Conservation (phyloP, 176 grass and related monocot species). For the Typha latifolia region DNA sequence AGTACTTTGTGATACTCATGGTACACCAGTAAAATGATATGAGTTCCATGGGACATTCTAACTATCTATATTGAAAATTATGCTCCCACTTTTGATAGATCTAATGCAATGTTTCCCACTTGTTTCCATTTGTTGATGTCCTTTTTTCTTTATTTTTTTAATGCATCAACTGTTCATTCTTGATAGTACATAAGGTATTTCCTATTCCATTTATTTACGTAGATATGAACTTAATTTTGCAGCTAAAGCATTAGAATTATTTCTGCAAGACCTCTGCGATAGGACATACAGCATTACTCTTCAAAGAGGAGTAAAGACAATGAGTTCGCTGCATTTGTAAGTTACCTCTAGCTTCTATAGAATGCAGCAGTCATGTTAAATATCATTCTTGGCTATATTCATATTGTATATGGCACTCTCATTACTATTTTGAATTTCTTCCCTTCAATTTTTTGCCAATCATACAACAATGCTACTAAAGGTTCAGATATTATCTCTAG, state of each 20-base stretch:
- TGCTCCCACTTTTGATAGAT: no score
- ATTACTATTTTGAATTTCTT: not conserved
- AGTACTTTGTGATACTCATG: no score
- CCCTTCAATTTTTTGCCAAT: not conserved
- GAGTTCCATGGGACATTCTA: no score
- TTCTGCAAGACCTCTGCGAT: constrained; percentile 97
- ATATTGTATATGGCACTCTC: not conserved
- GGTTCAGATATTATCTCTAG: no score
- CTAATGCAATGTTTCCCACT: no score
- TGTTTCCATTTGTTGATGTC: not conserved
- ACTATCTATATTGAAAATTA: no score
- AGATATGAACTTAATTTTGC: constrained; percentile 12
- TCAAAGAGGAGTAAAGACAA: constrained; percentile 93
- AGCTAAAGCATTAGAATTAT: constrained; percentile 97
- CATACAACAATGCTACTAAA: no score
- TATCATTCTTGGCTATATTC: not conserved
- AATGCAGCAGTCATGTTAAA: not conserved
- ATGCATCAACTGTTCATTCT: no score
- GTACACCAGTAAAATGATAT: no score
- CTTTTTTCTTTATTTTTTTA: not conserved
- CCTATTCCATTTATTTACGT: not conserved
- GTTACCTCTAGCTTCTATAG: constrained; percentile 14
- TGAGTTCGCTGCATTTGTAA: constrained; percentile 97
- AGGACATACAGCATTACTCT: constrained; percentile 89
- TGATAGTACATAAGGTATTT: not conserved